Percentiles rank a stretch among this genome's conserved stretches.
Evolutionary conservation across 768 basidiomycete genomes (phyloP).

Genomic region (Psilocybe subaeruginosa): DNA sequence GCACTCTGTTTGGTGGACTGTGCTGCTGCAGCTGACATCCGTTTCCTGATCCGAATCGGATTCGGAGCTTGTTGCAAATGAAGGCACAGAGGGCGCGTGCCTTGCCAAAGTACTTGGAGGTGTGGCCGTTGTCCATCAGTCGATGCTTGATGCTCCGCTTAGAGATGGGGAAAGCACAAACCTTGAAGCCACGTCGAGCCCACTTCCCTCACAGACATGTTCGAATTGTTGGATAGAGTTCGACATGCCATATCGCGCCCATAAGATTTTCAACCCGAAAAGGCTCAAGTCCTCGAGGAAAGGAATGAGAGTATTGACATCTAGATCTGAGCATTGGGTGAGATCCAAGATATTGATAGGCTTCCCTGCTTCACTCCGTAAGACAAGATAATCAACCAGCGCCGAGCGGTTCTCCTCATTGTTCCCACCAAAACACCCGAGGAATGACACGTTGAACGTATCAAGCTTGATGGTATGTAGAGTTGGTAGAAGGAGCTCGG

Average conservation of each 20-base stretch:
- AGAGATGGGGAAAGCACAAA: too few species aligned
- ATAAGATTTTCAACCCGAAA: not conserved
- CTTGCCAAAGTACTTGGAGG: too few species aligned
- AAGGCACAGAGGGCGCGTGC: too few species aligned
- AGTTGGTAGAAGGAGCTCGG: not conserved
- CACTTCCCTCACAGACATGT: not conserved
- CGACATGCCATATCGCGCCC: not conserved
- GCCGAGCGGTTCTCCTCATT: not conserved
- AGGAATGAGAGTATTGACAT: not conserved
- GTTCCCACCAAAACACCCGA: not conserved
- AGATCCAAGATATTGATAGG: not conserved
- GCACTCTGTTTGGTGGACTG: too few species aligned
- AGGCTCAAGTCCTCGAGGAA: not conserved
- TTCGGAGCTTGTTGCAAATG: too few species aligned
- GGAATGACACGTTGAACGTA: not conserved
- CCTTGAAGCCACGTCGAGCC: too few species aligned
- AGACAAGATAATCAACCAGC: not conserved
- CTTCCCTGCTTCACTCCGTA: not conserved
- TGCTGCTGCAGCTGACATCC: too few species aligned
- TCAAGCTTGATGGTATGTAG: not conserved
- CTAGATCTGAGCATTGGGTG: not conserved
- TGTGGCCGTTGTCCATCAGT: too few species aligned
- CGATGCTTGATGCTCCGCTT: too few species aligned
- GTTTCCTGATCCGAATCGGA: too few species aligned
- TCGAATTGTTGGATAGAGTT: not conserved